These are phyloP conservation scores for Neofusicoccum sp. DNA, from an alignment of 2,329 filamentous ascomycete species.

Conservation along the genomic window DNA sequence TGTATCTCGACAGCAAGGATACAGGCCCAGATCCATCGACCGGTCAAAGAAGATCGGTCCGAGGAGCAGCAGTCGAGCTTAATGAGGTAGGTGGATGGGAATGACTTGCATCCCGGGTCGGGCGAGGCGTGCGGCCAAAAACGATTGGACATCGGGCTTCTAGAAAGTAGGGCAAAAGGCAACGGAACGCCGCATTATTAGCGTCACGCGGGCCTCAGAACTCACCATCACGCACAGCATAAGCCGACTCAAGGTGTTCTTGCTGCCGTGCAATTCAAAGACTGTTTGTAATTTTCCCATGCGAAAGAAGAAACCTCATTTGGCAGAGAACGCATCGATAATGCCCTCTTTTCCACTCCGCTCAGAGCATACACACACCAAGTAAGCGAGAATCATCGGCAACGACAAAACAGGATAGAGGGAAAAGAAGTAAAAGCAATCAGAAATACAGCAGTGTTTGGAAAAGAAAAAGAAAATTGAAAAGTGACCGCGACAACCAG, in stretches of 20 bases:
- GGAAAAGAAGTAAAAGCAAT: conserved; percentile 7
- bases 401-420: conserved; percentile 9
- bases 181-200: background rate
- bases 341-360: conserved; percentile 6
- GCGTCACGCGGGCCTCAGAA: background rate
- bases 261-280: background rate
- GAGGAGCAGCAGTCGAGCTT: background rate
- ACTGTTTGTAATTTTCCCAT: conserved; percentile 8
- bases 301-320: background rate
- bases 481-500: background rate
- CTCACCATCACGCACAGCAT: background rate
- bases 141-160: background rate
- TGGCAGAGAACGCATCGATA: background rate
- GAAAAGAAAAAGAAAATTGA: conserved; percentile 10
- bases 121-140: background rate
- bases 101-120: background rate
- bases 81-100: background rate
- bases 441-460: conserved; percentile 16
- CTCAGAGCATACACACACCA: conserved; percentile 15
- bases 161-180: background rate
- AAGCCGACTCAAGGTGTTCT: background rate
- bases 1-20: background rate
- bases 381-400: background rate
- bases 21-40: background rate
- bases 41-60: background rate